Conservation (phyloP, 2,329 filamentous ascomycete species). For the Talaromyces sp. region DNA sequence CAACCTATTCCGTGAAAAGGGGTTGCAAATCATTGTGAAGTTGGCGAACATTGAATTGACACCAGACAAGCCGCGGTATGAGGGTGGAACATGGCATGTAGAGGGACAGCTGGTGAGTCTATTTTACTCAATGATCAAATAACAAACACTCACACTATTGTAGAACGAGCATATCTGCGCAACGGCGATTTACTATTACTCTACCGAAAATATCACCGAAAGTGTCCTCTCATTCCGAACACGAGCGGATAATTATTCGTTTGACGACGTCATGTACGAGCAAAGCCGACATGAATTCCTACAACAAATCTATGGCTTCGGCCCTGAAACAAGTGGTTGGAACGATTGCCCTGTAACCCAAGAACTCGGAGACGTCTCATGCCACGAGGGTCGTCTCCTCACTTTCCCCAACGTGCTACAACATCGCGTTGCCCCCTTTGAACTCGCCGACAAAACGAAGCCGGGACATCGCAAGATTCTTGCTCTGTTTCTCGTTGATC, state of each 20-base stretch:
- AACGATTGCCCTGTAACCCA: slow-evolving; percentile 24
- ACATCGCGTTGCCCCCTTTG: slow-evolving; percentile 49
- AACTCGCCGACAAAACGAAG: slow-evolving; percentile 48
- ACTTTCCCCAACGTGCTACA: slow-evolving; percentile 43
- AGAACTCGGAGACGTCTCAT: slow-evolving; percentile 22
- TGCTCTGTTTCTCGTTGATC: slow-evolving; percentile 59
- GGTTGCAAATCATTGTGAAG: slow-evolving; percentile 63
- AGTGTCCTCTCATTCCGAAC: slow-evolving; percentile 53
- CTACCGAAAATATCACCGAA: slow-evolving; percentile 58
- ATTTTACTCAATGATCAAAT: neutral
- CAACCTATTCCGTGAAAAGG: slow-evolving; percentile 36
- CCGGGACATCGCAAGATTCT: slow-evolving; percentile 55
- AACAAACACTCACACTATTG: slow-evolving; percentile 7
- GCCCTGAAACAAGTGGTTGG: neutral
- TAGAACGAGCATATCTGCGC: slow-evolving; percentile 63
- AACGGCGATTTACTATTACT: slow-evolving; percentile 63
- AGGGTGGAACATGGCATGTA: slow-evolving; percentile 42
- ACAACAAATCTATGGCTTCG: slow-evolving; percentile 26
- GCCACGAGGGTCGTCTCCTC: slow-evolving; percentile 22
- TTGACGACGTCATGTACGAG: slow-evolving; percentile 20
- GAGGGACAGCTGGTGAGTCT: slow-evolving; percentile 40
- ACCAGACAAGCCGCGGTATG: slow-evolving; percentile 55
- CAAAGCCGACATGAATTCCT: slow-evolving; percentile 28
- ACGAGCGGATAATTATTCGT: neutral
- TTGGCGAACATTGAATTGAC: slow-evolving; percentile 59